phyloP scores from a whole-genome alignment of 2,329 filamentous ascomycete species.

The Fusarium tuaranense region DNA sequence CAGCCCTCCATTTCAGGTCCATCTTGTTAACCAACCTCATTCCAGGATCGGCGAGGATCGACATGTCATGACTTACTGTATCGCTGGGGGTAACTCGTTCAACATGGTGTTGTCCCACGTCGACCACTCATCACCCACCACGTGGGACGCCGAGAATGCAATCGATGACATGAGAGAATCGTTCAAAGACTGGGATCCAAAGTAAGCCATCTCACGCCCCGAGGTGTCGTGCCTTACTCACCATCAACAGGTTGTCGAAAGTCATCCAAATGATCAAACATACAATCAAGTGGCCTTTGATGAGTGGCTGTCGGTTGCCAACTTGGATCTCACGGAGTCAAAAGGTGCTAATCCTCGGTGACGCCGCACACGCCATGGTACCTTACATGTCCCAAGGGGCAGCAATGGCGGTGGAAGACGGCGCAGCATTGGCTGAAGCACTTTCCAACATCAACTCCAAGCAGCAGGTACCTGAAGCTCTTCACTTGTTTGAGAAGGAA shows the following conservation, averaged over 20 bases:
- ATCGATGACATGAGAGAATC: background rate
- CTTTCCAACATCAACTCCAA: background rate
- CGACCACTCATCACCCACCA: background rate
- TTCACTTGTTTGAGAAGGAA: background rate
- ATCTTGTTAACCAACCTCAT: background rate
- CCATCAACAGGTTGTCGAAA: background rate
- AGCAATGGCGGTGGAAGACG: background rate
- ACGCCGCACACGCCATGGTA: background rate
- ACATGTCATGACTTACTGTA: background rate
- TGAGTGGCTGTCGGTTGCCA: background rate
- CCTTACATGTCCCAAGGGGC: background rate
- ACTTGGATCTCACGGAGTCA: background rate
- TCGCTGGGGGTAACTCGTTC: background rate
- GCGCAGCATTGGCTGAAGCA: background rate
- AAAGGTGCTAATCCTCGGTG: background rate
- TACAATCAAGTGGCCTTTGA: background rate
- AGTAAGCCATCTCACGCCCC: background rate
- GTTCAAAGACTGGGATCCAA: background rate
- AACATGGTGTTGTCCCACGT: background rate
- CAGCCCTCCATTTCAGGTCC: too few relatives aligned
- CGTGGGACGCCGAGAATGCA: background rate
- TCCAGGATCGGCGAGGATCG: background rate
- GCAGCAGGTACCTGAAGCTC: background rate
- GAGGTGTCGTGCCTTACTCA: background rate
- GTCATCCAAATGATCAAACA: background rate